Conservation (phyloP, 2,329 filamentous ascomycete species). For the Clonostachys byssicola region DNA sequence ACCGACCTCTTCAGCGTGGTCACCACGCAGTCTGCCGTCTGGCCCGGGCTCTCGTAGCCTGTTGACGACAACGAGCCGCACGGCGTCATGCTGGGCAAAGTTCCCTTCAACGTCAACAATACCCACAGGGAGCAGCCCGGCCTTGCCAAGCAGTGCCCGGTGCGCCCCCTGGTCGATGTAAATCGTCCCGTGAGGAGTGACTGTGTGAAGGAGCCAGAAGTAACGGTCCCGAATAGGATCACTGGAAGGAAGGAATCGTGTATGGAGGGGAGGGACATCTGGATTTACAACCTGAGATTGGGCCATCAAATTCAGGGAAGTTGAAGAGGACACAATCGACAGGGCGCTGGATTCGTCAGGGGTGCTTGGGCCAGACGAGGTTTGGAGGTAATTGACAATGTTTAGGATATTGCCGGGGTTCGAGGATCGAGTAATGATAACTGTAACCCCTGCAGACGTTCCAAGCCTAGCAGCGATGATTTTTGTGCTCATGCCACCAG, state of each 20-base stretch:
- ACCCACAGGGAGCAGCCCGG: constrained; percentile 85
- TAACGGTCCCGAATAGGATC: constrained; percentile 88
- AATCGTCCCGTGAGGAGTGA: constrained; percentile 83
- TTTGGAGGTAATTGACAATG: constrained; percentile 78
- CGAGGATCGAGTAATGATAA: constrained; percentile 91
- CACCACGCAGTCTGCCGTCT: constrained; percentile 43
- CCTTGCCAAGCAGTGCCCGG: constrained; percentile 74
- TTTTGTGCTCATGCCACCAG: constrained; percentile 96
- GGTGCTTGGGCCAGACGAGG: constrained; percentile 22
- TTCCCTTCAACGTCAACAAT: constrained; percentile 83
- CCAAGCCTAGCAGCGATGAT: constrained; percentile 90
- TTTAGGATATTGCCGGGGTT: constrained; percentile 86
- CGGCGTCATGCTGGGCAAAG: constrained; percentile 90
- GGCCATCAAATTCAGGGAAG: constrained; percentile 31
- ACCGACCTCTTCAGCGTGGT: constrained; percentile 68
- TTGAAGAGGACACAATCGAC: constrained; percentile 30
- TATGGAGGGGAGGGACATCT: constrained; percentile 68
- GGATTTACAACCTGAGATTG: constrained; percentile 20
- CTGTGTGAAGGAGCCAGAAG: constrained; percentile 95
- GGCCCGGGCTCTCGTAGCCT: constrained; percentile 34
- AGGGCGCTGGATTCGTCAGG: constrained; percentile 14
- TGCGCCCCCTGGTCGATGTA: constrained; percentile 93
- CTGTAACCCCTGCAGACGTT: constrained; percentile 91
- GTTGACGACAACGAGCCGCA: constrained; percentile 78
- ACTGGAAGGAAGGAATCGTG: constrained; percentile 81